Evolutionary conservation across 169 alveolate species (phyloP).

Genomic region (Plasmodium berghei): DNA sequence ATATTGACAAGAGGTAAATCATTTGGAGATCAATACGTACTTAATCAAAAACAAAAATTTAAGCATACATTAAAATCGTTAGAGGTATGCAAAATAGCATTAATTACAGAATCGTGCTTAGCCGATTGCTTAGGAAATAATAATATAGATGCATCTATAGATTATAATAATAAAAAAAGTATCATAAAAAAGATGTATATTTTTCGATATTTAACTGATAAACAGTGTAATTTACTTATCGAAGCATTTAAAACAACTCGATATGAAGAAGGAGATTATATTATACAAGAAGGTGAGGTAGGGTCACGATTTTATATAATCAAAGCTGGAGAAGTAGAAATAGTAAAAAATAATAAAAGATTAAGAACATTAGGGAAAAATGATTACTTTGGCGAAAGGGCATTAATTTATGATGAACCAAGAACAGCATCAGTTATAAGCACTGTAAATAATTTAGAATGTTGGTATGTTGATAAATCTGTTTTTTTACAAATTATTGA

Average conservation of each 20-base stretch:
- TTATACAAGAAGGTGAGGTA: conserved; percentile 93
- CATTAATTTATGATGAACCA: conserved; percentile 93
- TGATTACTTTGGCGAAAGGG: conserved; percentile 97
- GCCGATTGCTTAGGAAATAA: conserved; percentile 86
- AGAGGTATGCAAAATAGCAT: conserved; percentile 85
- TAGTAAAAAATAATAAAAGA: conserved; percentile 85
- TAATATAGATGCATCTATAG: conserved; percentile 87
- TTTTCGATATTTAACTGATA: conserved; percentile 88
- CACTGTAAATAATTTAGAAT: conserved; percentile 79
- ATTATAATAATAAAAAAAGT: conserved; percentile 86
- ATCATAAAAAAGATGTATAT: conserved; percentile 88
- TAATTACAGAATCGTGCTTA: conserved; percentile 87
- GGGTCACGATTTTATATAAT: conserved; percentile 94
- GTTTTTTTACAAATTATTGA: conserved; percentile 87
- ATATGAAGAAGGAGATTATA: conserved; percentile 89
- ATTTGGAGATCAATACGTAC: conserved; percentile 95
- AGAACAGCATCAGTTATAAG: conserved; percentile 94
- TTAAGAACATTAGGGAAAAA: conserved; percentile 91
- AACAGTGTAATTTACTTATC: conserved; percentile 87
- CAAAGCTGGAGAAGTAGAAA: conserved; percentile 93
- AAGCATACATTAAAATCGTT: conserved; percentile 86
- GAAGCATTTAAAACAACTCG: conserved; percentile 88
- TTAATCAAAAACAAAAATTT: conserved; percentile 89
- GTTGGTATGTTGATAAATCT: conserved; percentile 92
- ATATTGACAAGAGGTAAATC: conserved; percentile 92